Conservation (phyloP, 75 land plant species). For the Isoetes taiwanensis region DNA sequence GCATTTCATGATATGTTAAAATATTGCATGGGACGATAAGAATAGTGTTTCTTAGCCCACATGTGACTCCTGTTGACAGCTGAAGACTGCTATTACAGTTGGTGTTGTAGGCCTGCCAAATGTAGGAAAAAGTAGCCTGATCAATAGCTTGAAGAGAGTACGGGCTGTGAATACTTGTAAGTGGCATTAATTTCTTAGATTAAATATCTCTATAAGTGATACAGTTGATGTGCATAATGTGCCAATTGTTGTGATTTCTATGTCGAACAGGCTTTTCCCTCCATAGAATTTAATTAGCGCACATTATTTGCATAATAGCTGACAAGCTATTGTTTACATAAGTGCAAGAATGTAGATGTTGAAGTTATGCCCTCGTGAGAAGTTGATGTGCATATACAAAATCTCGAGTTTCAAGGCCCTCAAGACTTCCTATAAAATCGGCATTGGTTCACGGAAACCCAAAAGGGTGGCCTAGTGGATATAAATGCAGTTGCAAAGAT, state of each 20-base stretch:
- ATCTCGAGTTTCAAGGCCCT: conserved; percentile 51
- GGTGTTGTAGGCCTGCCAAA: conserved; percentile 95
- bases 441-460: conserved; percentile 78
- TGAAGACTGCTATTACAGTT: conserved; percentile 80
- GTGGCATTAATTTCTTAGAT: no score
- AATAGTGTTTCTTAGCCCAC: neutral
- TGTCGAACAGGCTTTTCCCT: no score
- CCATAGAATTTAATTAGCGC: no score
- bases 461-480: conserved; percentile 76
- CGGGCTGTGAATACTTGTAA: no score
- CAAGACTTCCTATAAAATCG: conserved; percentile 72
- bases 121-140: conserved; percentile 97
- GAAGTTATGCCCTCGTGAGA: conserved; percentile 55
- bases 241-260: no score
- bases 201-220: no score
- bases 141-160: conserved; percentile 57
- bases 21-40: neutral
- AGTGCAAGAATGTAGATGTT: conserved; percentile 75
- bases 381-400: conserved; percentile 69
- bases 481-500: conserved; percentile 72
- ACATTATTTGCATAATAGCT: no score
- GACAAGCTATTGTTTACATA: no score
- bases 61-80: conserved; percentile 28
- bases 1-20: neutral
- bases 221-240: no score